Conservation (phyloP, 179 eudicot genomes). For the Nepenthes alata region DNA sequence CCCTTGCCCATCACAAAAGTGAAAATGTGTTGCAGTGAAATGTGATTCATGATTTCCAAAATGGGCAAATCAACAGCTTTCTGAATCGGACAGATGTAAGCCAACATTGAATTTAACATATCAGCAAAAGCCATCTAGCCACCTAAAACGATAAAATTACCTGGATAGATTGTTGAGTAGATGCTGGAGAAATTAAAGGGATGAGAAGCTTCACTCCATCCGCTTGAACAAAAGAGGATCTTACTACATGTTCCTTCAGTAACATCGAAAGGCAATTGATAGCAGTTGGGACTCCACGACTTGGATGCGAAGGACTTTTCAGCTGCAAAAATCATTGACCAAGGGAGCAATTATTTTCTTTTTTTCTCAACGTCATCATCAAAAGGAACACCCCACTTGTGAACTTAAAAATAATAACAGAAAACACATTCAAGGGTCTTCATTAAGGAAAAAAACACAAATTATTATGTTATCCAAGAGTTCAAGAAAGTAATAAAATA, state of each 20-base stretch:
- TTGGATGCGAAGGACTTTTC: constrained; percentile 83
- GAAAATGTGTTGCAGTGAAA: too few relatives aligned
- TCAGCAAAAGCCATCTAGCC: neutral
- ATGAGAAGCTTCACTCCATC: constrained; percentile 93
- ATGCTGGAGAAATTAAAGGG: constrained; percentile 77
- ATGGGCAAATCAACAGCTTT: too few relatives aligned
- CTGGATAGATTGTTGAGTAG: constrained; percentile 92
- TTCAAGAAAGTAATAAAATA: too few relatives aligned
- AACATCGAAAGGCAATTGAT: constrained; percentile 67
- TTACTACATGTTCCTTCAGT: constrained; percentile 74
- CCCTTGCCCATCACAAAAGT: too few relatives aligned
- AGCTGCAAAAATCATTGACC: constrained; percentile 40
- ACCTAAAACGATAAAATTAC: constrained; percentile 17
- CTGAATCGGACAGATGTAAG: neutral
- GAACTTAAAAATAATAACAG: neutral
- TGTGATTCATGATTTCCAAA: too few relatives aligned
- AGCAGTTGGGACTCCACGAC: constrained; percentile 58
- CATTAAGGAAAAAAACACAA: neutral
- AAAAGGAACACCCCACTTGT: neutral
- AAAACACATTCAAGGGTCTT: neutral
- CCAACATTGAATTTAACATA: neutral
- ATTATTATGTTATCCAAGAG: neutral
- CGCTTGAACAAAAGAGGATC: constrained; percentile 84
- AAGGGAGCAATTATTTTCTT: neutral
- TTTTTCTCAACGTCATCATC: neutral